Evolutionary conservation across 768 basidiomycete species (phyloP), one percentile per base, ranked within the genome.

Genomic region (Saitozyma sp.): DNA sequence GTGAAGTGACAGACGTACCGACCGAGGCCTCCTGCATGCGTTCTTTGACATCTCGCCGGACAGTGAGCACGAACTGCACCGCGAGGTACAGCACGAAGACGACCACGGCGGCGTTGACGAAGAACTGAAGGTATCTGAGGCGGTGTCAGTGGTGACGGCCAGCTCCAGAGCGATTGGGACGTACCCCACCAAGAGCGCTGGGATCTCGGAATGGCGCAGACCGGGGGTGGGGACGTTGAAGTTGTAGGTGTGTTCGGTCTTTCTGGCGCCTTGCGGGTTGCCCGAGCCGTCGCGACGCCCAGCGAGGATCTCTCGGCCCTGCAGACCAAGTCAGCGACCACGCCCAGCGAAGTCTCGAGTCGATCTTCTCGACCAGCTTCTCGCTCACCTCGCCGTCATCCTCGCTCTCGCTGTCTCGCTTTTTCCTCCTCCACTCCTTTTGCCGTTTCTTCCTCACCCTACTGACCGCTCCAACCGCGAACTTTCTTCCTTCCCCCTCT

Each of bases 81-180:
- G 89, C 82, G 62, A 97, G 83, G 76, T 93, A 96, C 65, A 99
- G 81, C 73, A 91, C 89, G 53, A 94, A 82, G 46, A 90, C 70
- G 53, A 92, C 86, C 43, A 97, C 84, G 7, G 89, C 87, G 20
- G 90, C 81, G 79, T 97, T 96, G 82, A 96, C 96, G 80, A 90
- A 86, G 81, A 98, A 91, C 77, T 98, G 95, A 19, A 95, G 82
- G 79, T 98, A 98, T 64, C 91, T 90, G 64, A 13, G 29, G 29
- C 19, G 13, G 14, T 14, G 50, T 65, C 55, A 66, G 68, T 50
- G n/a, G 17, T 39, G 16, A 37, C 42, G 6, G 5, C 40, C 7
- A 8, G 29, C 8, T 45, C 4, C 11, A 20, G 16, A 6, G 8
- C n/a, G 59, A 50, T n/a, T 20, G 16, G 13, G 10, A 82, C 88